Conservation (phyloP, 305 asterid genomes). For the Fraxinus platypoda region DNA sequence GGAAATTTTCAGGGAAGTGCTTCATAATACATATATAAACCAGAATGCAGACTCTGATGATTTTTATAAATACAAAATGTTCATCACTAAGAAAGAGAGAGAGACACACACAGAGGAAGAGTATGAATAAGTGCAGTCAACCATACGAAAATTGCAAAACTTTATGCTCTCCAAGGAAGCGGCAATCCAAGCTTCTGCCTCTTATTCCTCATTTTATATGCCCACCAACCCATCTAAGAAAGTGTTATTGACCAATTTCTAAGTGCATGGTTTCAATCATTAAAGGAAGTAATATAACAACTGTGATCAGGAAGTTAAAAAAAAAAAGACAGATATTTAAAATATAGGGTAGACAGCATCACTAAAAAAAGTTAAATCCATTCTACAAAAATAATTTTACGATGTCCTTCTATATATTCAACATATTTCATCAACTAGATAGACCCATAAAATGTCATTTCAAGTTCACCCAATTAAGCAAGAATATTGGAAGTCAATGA, state of each 20-base stretch:
- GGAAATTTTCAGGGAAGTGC: not conserved
- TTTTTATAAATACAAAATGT: not conserved
- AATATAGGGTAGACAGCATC: not conserved
- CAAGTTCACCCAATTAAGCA: not conserved
- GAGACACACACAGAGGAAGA: not conserved
- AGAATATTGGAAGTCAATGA: slow-evolving; percentile 15
- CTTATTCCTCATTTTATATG: not conserved
- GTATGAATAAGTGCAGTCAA: not conserved
- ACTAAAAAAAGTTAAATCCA: not conserved
- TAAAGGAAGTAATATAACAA: not conserved
- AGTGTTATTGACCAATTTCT: not conserved
- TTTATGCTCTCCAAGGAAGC: not conserved
- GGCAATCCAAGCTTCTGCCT: not conserved
- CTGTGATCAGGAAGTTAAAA: not conserved
- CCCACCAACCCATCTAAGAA: not conserved
- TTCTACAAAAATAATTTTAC: not conserved
- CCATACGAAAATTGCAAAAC: not conserved
- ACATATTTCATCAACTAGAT: not conserved
- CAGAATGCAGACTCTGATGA: not conserved
- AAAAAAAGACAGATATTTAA: not conserved
- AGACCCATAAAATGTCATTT: not conserved
- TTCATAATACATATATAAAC: not conserved
- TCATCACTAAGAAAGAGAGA: not conserved
- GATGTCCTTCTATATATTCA: not conserved
- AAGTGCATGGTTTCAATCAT: not conserved